These are phyloP conservation scores for Dothistroma pini DNA, from an alignment of 2,329 filamentous ascomycete genomes.

Conservation along the genomic window DNA sequence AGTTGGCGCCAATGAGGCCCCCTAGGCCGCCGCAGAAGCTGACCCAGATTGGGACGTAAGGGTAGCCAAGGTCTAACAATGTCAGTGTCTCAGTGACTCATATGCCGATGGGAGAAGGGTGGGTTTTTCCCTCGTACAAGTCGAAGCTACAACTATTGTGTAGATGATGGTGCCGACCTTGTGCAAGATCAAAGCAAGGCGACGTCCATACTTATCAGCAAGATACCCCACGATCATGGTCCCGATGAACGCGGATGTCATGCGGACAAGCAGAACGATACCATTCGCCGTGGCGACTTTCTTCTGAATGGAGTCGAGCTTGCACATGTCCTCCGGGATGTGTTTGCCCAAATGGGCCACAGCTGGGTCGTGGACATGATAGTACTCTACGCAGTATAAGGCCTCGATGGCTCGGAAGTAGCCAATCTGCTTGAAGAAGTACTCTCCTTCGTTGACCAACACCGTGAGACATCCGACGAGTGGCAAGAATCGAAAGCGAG, in stretches of 20 bases:
- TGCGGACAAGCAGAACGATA: slow-evolving; percentile 7
- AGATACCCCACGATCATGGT: slow-evolving; percentile 6
- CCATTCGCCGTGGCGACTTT: slow-evolving; percentile 9
- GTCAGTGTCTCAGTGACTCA: background rate
- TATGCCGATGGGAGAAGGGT: no score
- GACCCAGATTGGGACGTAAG: slow-evolving; percentile 9
- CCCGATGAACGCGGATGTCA: slow-evolving; percentile 6
- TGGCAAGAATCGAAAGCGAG: slow-evolving; percentile 9
- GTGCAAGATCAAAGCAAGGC: slow-evolving; percentile 6
- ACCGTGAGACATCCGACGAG: slow-evolving; percentile 8
- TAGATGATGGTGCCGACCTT: slow-evolving; percentile 6
- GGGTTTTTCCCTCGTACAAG: no score
- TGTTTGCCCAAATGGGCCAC: slow-evolving; percentile 3
- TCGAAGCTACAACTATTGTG: background rate
- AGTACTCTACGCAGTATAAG: slow-evolving; percentile 11
- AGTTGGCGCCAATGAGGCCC: slow-evolving; percentile 10
- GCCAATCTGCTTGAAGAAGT: slow-evolving; percentile 12
- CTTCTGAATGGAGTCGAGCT: slow-evolving; percentile 8
- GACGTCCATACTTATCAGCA: slow-evolving; percentile 1
- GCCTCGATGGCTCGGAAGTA: slow-evolving; percentile 11
- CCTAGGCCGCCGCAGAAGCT: slow-evolving; percentile 7
- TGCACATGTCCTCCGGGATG: slow-evolving; percentile 10
- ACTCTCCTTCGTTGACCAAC: slow-evolving; percentile 11
- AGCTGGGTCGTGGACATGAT: background rate
- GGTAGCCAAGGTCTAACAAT: slow-evolving; percentile 6